Evolutionary conservation across 2,329 filamentous ascomycete species (phyloP).

Genomic region (Lecanicillium sp.): DNA sequence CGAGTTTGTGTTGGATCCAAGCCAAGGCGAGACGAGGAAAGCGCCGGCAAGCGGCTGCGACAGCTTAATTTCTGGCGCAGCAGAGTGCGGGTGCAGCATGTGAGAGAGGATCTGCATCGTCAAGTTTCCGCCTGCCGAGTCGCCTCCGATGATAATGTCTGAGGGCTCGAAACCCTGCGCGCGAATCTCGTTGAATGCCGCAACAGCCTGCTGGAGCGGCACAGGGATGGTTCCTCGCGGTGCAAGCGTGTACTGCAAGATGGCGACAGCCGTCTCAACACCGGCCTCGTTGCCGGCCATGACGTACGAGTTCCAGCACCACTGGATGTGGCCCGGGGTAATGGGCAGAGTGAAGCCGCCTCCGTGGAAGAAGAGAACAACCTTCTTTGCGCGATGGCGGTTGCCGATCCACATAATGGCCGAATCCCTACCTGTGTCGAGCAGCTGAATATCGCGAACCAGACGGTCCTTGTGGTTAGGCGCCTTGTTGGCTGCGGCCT

Average conservation of each 20-base stretch:
- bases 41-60: slow-evolving; percentile 17
- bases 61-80: slow-evolving; percentile 11
- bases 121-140: slow-evolving; percentile 25
- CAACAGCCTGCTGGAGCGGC: slow-evolving; percentile 23
- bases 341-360: slow-evolving; percentile 18
- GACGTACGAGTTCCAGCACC: slow-evolving; percentile 19
- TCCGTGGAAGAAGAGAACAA: slow-evolving; percentile 21
- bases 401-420: slow-evolving; percentile 20
- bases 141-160: slow-evolving; percentile 24
- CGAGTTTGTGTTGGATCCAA: slow-evolving; percentile 8
- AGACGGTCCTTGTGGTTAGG: slow-evolving; percentile 10
- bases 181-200: slow-evolving; percentile 22
- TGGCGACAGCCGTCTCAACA: slow-evolving; percentile 20
- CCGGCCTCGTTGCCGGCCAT: slow-evolving; percentile 12
- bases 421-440: slow-evolving; percentile 10
- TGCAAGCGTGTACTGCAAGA: slow-evolving; percentile 26
- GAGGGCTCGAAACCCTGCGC: slow-evolving; percentile 18
- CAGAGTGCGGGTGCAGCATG: slow-evolving; percentile 18
- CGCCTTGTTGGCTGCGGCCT: slow-evolving; percentile 8
- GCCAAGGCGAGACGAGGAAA: slow-evolving; percentile 22
- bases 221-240: slow-evolving; percentile 21
- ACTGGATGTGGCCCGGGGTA: slow-evolving; percentile 16
- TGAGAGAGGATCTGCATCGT: slow-evolving; percentile 21
- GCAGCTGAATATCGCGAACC: slow-evolving; percentile 12
- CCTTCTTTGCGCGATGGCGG: slow-evolving; percentile 16